Base-by-base conservation (phyloP, 2,329 filamentous ascomycete species). In the Fusarium sp. region DNA sequence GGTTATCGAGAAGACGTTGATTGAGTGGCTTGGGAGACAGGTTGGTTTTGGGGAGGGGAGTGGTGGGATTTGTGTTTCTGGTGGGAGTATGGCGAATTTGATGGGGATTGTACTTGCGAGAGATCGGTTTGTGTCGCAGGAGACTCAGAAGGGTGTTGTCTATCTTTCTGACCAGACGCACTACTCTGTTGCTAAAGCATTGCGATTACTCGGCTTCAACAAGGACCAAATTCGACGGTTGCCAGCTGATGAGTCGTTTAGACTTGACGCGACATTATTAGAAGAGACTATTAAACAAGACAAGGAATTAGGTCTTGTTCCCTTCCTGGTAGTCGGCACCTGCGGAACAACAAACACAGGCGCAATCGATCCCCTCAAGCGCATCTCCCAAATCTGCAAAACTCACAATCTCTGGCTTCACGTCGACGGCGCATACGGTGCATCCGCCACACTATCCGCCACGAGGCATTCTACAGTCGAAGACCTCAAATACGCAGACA, bases 81-180 rank as follows among this genome's bases (percentile, higher is more conserved):
- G 73, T 4, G 74, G 72, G 7, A 72, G 71, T n/a, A 74, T 76
- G 62, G 74, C 70, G 21, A 76, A 76, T 42, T 19, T 76, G 31
- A 69, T 71, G 56, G 74, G 63, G 1, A 65, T 76, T 18, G 59
- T 73, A 4, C 43, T 73, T 3, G 70, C 74, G 2, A 65, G 73
- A 0, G 72, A 76, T 44, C 57, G 55, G 0, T 57, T 51, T 25
- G 52, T 76, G 3, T 60, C 61, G 10, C 63, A 19, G 4, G 23
- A 74, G n/a, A 46, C 42, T 0, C 21, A 45, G 1, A 52, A 52
- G 7, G 65, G 46, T 0, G 8, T 62, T 5, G 65, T 52, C 0
- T 69, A 69, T 46, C 30, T 69, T 0, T 65, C 60, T 0, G 60
- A 69, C 1, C 66, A 65, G n/a, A 58, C 66, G 1, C 66, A 65